Evolutionary conservation across 345 rosid species (phyloP), one percentile per base, ranked within the genome.

Genomic region (Orychophragmus violaceus): DNA sequence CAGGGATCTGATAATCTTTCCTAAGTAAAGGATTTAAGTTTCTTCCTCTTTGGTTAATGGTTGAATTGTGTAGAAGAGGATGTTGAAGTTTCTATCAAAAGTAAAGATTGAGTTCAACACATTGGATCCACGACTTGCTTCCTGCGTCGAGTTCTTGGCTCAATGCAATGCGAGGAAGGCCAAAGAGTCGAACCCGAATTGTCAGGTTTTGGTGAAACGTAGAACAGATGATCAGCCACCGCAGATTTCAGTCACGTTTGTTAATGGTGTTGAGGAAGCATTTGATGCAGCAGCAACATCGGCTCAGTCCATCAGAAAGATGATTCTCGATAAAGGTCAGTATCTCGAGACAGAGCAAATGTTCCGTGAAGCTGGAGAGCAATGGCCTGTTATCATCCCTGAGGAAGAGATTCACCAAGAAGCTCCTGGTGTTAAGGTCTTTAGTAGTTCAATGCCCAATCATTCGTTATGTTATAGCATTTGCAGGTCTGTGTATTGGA

Each of bases 101-200:
- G 91, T 85, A n/a, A 57, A 64, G 78, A 80, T 90, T 29, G 98
- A 88, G 60, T 93, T 75, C 87, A 88, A 90, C 69, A 90, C 95
- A 24, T 68, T 86, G 57, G 92, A 88, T 72, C 90, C 99, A 2
- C 82, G 92, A 33, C 42, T 61, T 27, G 91, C 92, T 4, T 86
- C 97, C 6, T 86, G 95, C 68, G 86, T 88, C 79, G 97, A 94
- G 71, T 88, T 88, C 87, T 64, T 90, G 46, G 95, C 97, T 17
- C 99, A 90, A 65, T 94, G 99, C 84, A 90, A 86, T 67, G 87
- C 96, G 8, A 81, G 83, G 33, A 87, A 88, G 64, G 97, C 96
- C 58, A 87, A 88, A 74, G 92, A 94, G 27, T 94, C 97, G 3
- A 94, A 90, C 63, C 90, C 98, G 0, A 70, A 85, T 5, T 93